Percentiles rank a stretch among this genome's conserved stretches.
Conservation (phyloP, 805 yeast genomes). For the Candida suzukii region DNA sequence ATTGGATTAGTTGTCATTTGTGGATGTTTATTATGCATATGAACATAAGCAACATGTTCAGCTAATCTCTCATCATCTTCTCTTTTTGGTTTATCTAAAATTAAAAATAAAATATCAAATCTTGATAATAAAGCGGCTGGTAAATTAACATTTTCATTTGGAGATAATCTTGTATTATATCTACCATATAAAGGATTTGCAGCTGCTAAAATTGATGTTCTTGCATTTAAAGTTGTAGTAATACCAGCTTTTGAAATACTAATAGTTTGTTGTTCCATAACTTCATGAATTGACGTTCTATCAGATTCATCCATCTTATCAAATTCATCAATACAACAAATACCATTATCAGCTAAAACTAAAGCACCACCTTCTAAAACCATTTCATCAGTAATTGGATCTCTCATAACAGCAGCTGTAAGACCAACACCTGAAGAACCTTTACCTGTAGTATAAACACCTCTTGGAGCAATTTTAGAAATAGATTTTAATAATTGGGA, state of each 20-base stretch:
- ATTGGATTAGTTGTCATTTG: conserved; percentile 66
- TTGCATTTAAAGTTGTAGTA: conserved; percentile 89
- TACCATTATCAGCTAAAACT: conserved; percentile 94
- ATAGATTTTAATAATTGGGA: conserved; percentile 91
- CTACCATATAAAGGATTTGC: conserved; percentile 98
- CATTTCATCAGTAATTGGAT: conserved; percentile 99
- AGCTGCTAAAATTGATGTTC: conserved; percentile 93
- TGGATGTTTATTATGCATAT: conserved; percentile 88
- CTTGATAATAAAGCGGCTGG: conserved; percentile 96
- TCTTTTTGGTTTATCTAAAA: conserved; percentile 76
- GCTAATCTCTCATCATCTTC: conserved; percentile 84
- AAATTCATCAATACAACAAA: conserved; percentile 97
- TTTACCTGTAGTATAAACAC: conserved; percentile 95
- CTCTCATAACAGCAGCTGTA: conserved; percentile 98
- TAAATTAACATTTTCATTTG: conserved; percentile 89
- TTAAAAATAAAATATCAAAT: conserved; percentile 82
- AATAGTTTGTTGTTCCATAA: conserved; percentile 98
- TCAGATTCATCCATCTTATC: conserved; percentile 98
- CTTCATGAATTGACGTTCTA: conserved; percentile 97
- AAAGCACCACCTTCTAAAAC: conserved; percentile 97
- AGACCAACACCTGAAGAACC: conserved; percentile 99
- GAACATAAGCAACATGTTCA: conserved; percentile 90
- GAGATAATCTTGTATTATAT: conserved; percentile 83
- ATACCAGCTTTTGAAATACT: conserved; percentile 97
- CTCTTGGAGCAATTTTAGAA: conserved; percentile 89